Evolutionary conservation across 345 rosid species (phyloP), one percentile per base, ranked within the genome.

Genomic region (Citrus australasica): DNA sequence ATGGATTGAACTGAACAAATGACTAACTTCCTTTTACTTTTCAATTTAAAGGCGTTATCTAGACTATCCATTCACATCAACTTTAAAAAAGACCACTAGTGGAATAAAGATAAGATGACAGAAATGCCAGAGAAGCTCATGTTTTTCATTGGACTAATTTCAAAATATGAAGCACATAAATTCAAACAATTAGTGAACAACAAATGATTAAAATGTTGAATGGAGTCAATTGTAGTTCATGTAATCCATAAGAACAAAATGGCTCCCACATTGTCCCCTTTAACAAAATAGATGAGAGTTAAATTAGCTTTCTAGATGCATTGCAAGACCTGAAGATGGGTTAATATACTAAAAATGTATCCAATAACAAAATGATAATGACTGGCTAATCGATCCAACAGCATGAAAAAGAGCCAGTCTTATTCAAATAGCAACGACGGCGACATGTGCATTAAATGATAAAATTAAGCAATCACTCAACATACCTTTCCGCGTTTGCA

Each of bases 401-500:
- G 74, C 37, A 27, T 10, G 27, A 28, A 53, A 14, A 73, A 38
- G 16, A 2, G 5, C 63, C 53, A 37, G 58, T 60, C 22, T 25
- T 6, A 27, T 22, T 19, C 24, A 38, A 25, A 17, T 3, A 38
- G 58, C 19, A 30, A 74, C 1, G 17, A 40, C 27, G 16, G 67
- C 40, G 5, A 60, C 19, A 61, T 13, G 22, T 53, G 58, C 62
- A 59, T 22, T 59, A 59, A 9, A 59, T 59, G 62, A 59, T n/a
- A 59, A 8, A 28, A 25, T 40, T 9, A 3, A 19, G 27, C 35
- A 27, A 48, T 66, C 24, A 9, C 63, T 66, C 8, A 2, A 71
- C 32, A 66, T 83, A 91, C 98, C 98, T 94, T 94, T 72, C 98
- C 98, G 0, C 89, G 91, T 71, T 89, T 93, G 88, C 97, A 94